Percentiles rank a stretch among this genome's conserved stretches.
These are phyloP conservation scores for Phytophthora lateralis DNA, from an alignment of 352 stramenopile species.

Conservation along the genomic window DNA sequence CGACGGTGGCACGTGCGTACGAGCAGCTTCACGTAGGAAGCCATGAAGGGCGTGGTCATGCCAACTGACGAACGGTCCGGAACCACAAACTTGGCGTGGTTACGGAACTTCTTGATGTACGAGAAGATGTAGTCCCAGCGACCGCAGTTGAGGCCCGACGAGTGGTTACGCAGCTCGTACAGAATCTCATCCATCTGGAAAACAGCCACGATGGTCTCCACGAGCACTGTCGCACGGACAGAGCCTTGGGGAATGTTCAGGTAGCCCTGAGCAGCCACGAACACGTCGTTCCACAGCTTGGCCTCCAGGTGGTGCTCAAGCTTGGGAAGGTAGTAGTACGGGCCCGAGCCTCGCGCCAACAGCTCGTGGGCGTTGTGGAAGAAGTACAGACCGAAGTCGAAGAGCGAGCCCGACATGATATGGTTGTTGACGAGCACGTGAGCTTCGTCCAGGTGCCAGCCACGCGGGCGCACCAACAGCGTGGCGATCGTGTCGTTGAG, in stretches of 20 bases:
- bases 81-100: conserved; percentile 91
- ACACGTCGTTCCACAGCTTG: conserved; percentile 97
- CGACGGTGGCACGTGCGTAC: conserved; percentile 96
- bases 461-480: conserved; percentile 92
- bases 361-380: conserved; percentile 95
- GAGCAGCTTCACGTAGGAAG: conserved; percentile 94
- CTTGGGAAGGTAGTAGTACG: conserved; percentile 97
- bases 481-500: conserved; percentile 85
- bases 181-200: conserved; percentile 98
- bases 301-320: conserved; percentile 95
- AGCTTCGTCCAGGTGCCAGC: conserved; percentile 95
- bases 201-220: conserved; percentile 96
- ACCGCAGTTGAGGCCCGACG: conserved; percentile 96
- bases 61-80: conserved; percentile 92
- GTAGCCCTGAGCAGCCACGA: conserved; percentile 92
- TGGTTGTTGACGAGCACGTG: conserved; percentile 94
- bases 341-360: conserved; percentile 77
- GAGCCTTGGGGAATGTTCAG: conserved; percentile 92
- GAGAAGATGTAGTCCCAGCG: conserved; percentile 98
- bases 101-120: conserved; percentile 97
- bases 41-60: conserved; percentile 96
- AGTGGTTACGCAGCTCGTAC: conserved; percentile 96
- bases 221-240: conserved; percentile 93
- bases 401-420: conserved; percentile 92
- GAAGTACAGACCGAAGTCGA: conserved; percentile 97